Conservation (phyloP, 192 early-diverging fungal genomes). For the Coemansia umbellata region DNA sequence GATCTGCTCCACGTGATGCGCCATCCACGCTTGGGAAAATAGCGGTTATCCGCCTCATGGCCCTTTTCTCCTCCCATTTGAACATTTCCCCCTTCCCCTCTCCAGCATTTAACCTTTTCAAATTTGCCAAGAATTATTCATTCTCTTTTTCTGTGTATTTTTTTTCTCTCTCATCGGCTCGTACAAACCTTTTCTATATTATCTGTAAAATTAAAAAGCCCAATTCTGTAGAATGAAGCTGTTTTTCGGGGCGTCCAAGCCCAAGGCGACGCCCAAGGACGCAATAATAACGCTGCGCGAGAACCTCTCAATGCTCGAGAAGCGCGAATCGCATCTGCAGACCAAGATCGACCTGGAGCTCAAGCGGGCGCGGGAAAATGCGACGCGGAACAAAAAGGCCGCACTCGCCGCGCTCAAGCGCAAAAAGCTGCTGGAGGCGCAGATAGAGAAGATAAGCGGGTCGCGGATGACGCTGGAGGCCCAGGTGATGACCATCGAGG, state of each 20-base stretch:
- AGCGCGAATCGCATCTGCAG: slow-evolving; percentile 84
- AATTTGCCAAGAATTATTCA: background rate
- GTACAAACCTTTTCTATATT: background rate
- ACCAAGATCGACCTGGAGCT: slow-evolving; percentile 83
- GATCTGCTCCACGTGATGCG: too few species aligned
- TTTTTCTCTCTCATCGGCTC: background rate
- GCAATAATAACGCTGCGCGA: slow-evolving; percentile 92
- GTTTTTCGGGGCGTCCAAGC: slow-evolving; percentile 64
- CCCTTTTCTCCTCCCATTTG: background rate
- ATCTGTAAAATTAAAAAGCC: background rate
- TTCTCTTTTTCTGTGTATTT: background rate
- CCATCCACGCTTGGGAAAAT: too few species aligned
- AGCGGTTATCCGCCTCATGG: too few species aligned
- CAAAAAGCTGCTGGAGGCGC: slow-evolving; percentile 80
- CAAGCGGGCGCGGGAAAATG: slow-evolving; percentile 82
- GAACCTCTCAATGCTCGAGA: slow-evolving; percentile 90
- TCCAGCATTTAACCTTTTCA: too few species aligned
- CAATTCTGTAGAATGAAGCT: slow-evolving; percentile 58
- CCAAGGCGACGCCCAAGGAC: slow-evolving; percentile 78
- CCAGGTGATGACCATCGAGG: slow-evolving; percentile 94
- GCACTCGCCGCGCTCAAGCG: slow-evolving; percentile 94
- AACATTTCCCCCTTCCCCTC: too few species aligned
- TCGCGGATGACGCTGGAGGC: slow-evolving; percentile 88
- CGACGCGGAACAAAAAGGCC: slow-evolving; percentile 81
- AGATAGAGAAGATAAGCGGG: slow-evolving; percentile 85